phyloP scores from a whole-genome alignment of 2,329 filamentous ascomycete genomes.

The Nigrospora osmanthi region DNA sequence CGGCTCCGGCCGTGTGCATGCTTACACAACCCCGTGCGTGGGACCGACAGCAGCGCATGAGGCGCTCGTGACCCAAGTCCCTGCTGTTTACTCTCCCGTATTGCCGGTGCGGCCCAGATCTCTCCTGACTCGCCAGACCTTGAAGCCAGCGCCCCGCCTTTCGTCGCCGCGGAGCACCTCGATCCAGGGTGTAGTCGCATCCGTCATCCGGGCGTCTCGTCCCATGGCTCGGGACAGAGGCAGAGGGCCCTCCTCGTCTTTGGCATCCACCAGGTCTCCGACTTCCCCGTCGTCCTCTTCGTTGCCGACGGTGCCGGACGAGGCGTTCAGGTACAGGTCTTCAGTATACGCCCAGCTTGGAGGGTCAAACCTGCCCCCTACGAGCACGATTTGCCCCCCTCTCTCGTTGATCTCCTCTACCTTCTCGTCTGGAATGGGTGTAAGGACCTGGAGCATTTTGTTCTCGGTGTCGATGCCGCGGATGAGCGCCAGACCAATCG shows the following conservation, averaged over 20 bases:
- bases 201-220: too few species aligned
- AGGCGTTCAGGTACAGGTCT: slow-evolving; percentile 35
- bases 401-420: slow-evolving; percentile 31
- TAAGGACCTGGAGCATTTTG: slow-evolving; percentile 54
- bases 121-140: slow-evolving; percentile 56
- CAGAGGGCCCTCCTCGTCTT: slow-evolving; percentile 22
- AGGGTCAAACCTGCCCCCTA: slow-evolving; percentile 61
- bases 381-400: slow-evolving; percentile 48
- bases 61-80: too few species aligned
- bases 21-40: too few species aligned
- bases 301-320: slow-evolving; percentile 9
- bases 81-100: slow-evolving; percentile 3
- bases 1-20: too few species aligned
- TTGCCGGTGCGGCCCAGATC: slow-evolving; percentile 42
- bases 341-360: slow-evolving; percentile 66
- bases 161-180: slow-evolving; percentile 47
- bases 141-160: slow-evolving; percentile 48
- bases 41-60: too few species aligned
- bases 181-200: slow-evolving; percentile 45
- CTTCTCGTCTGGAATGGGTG: slow-evolving; percentile 40
- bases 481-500: slow-evolving; percentile 61
- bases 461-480: slow-evolving; percentile 55
- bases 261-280: slow-evolving; percentile 19
- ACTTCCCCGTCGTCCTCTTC: slow-evolving; percentile 11
- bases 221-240: slow-evolving; percentile 7